Base-by-base conservation (phyloP, 2,329 filamentous ascomycete species). In the Ceratocystis huliohia region DNA sequence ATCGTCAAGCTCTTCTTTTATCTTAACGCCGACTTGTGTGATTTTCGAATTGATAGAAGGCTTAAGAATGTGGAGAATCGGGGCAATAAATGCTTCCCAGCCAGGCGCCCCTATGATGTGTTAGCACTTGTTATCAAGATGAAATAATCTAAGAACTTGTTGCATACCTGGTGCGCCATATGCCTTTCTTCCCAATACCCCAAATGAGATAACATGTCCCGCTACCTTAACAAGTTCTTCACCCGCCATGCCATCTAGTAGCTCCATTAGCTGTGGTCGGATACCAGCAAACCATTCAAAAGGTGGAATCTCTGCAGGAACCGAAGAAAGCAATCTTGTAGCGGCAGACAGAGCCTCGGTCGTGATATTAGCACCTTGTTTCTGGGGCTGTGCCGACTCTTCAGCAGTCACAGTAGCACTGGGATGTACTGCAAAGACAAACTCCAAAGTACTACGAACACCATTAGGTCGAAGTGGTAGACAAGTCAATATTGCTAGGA, bases 371-470 rank as follows among this genome's bases (percentile, higher is more conserved):
- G 85, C 81, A 1, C 84, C 84, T 72, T 80, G 76, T 65, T 82
- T 84, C 70, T 83, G 81, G 0, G 80, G 77, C 3, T 72, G 71
- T 1, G 76, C 73, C 0, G 75, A 75, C 65, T 80, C 78, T 5
- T 76, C 74, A 0, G 73, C 65, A 70, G 74, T 74, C 66, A 76
- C 73, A 5, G 75, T 74, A 69, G 76, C 78, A 68, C 81, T 79
- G 0, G 86, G 82, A 68, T 88, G 86, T 5, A 88, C 84, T 1
- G 86, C 81, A 67, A 88, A 87, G 45, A 90, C 79, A 71, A 89
- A 89, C 71, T 89, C 87, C 68, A 89, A 78, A 0, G 84, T 87
- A 30, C 83, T 81, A 44, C 87, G 81, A 15, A 90, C 84, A 20
- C 87, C 87, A 68, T 84, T 80, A 1, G 77, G 75, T 3, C 86